Base-by-base conservation (phyloP, 768 basidiomycete genomes). In the Suillus tomentosus region DNA sequence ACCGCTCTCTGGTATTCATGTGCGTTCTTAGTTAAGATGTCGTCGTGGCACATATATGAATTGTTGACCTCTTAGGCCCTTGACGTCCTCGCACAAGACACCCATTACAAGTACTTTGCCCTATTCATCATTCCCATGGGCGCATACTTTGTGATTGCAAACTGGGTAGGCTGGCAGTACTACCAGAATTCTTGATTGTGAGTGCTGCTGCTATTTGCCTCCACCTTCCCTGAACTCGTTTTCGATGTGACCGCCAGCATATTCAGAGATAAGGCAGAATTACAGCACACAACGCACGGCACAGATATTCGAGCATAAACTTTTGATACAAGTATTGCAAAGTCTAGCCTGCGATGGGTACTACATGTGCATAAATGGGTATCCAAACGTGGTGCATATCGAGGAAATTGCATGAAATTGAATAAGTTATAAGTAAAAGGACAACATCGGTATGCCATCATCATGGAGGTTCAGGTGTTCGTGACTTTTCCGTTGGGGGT, bases 131-230 rank as follows among this genome's bases (percentile, higher is more conserved):
- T 98, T 53, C 95, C 96, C 14, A 88, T 89, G 9, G 86, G 83
- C 11, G 82, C 90, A 47, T 95, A 94, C 77, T 96, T 95, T 75
- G 91, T 94, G 61, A 99, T 99, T 70, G 94, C 95, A 48, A 98
- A 98, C 71, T 99, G 96, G 96, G 93, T 96, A 45, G 96, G 96
- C 48, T 98, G 95, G 95, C 95, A 98, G 76, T 97, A 94, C 76
- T 98, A 94, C 74, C 87, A 91, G 51, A 95, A 95, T 75, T 94
- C 94, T 13, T 96, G 76, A 85, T 48, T 5, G 50, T 36, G 19
- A 40, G 27, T 40, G 43, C 59, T 62, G 63, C 5, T 64, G 62
- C 11, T 58, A 4, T 42, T 42, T 58, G 24, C 17, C 17, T 58
- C 24, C 19, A 3, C 17, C 11, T 42, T 17, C 3, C 3, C 6